A percentile compares a stretch with the other conserved stretches of the same genome.
Evolutionary conservation across 371 early-diverging fungal species (phyloP).

Genomic region (Mitosporidium daphniae): DNA sequence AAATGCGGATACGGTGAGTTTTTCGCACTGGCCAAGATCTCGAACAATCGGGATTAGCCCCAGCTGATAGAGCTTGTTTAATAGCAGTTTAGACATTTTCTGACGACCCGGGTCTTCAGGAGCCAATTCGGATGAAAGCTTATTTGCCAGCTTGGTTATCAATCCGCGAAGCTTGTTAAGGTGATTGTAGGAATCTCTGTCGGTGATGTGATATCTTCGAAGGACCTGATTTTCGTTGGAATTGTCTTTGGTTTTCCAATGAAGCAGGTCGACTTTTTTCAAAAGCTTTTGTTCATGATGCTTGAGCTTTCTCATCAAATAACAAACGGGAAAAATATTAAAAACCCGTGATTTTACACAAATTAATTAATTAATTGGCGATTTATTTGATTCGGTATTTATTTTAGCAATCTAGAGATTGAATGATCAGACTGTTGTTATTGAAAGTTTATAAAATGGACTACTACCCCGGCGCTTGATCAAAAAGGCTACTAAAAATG

Average conservation of each 20-base stretch:
- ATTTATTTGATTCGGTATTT: no score
- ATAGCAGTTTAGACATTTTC: conserved; percentile 30
- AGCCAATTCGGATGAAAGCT: conserved; percentile 47
- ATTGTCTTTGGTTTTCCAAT: conserved; percentile 71
- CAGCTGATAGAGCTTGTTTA: conserved; percentile 55
- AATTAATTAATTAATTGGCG: no score
- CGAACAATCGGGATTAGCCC: conserved; percentile 48
- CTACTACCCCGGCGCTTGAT: no score
- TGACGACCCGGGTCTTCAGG: conserved; percentile 46
- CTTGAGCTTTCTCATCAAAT: conserved; percentile 26
- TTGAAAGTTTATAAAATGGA: no score
- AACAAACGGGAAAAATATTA: no score
- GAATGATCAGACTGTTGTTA: no score
- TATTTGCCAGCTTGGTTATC: conserved; percentile 44
- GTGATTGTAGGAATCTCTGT: conserved; percentile 76
- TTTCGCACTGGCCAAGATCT: conserved; percentile 45
- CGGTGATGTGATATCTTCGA: conserved; percentile 48
- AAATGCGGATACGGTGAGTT: conserved; percentile 55
- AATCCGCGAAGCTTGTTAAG: conserved; percentile 60
- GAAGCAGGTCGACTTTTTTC: conserved; percentile 83
- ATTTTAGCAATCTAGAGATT: no score
- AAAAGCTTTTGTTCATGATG: conserved; percentile 88
- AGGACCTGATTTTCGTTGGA: conserved; percentile 58
- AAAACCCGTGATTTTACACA: no score
- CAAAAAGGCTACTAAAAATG: no score